These are phyloP conservation scores for Fusarium torreyae DNA, from an alignment of 2,329 filamentous ascomycete genomes.

Conservation along the genomic window DNA sequence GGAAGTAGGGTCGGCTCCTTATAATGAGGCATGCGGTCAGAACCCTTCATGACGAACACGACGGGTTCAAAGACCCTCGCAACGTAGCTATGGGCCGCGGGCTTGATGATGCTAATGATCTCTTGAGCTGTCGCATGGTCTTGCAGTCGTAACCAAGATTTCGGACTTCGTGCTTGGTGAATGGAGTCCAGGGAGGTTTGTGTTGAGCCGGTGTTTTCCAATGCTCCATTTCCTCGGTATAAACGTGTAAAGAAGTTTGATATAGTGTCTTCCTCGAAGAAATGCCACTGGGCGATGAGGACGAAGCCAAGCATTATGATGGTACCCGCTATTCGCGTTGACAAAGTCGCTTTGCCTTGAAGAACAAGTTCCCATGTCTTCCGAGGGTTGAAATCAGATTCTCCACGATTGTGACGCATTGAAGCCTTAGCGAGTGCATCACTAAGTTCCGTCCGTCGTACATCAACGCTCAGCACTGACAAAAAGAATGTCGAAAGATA, in stretches of 20 bases:
- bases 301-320: slow-evolving; percentile 81
- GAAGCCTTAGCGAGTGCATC: slow-evolving; percentile 76
- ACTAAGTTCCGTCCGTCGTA: slow-evolving; percentile 80
- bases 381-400: slow-evolving; percentile 44
- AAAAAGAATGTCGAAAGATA: slow-evolving; percentile 86
- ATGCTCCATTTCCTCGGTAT: slow-evolving; percentile 34
- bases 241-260: slow-evolving; percentile 49
- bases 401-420: slow-evolving; percentile 56
- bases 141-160: slow-evolving; percentile 82
- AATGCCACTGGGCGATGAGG: slow-evolving; percentile 82
- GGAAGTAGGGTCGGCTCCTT: slow-evolving; percentile 56
- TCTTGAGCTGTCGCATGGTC: slow-evolving; percentile 85
- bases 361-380: slow-evolving; percentile 72
- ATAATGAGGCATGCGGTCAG: slow-evolving; percentile 73
- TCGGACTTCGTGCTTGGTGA: slow-evolving; percentile 82
- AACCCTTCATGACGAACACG: slow-evolving; percentile 78
- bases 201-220: slow-evolving; percentile 51
- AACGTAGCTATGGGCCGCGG: slow-evolving; percentile 78
- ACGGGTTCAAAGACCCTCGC: slow-evolving; percentile 82
- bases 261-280: slow-evolving; percentile 74
- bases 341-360: slow-evolving; percentile 75
- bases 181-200: slow-evolving; percentile 67
- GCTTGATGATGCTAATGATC: slow-evolving; percentile 82
- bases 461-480: slow-evolving; percentile 83
- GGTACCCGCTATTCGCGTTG: slow-evolving; percentile 82